Evolutionary conservation across 2,329 filamentous ascomycete genomes (phyloP).

Genomic region (Trichoderma pleuroti): DNA sequence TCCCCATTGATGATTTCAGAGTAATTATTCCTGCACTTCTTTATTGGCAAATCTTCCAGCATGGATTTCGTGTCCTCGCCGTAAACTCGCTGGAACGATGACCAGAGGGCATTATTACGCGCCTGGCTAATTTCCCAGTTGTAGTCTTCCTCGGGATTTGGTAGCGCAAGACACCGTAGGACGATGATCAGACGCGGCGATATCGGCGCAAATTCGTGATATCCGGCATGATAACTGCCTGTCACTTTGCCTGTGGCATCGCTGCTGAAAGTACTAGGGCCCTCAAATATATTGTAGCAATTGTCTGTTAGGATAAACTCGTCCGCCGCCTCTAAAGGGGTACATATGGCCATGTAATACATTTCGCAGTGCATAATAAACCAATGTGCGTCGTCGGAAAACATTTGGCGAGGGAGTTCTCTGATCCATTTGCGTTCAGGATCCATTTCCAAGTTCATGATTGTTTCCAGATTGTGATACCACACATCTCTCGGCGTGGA

Average conservation of each 20-base stretch:
- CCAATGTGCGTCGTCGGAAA: background rate
- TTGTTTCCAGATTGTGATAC: background rate
- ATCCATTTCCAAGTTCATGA: background rate
- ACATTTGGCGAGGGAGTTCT: background rate
- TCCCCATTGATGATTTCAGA: background rate
- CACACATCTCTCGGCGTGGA: background rate
- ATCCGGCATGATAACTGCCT: background rate
- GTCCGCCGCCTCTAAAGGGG: background rate
- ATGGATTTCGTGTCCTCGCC: background rate
- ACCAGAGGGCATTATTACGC: background rate
- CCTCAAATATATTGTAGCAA: background rate
- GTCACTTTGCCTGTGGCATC: background rate
- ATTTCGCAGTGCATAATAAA: background rate
- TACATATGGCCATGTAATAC: constrained; percentile 2
- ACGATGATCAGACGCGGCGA: background rate
- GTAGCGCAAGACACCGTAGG: background rate
- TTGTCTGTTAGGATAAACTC: background rate
- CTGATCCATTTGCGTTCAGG: background rate
- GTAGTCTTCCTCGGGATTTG: background rate
- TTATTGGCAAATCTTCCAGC: background rate
- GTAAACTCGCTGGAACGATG: background rate
- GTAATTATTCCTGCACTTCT: background rate
- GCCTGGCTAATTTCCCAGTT: background rate
- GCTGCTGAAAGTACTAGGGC: background rate
- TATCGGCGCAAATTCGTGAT: background rate